Evolutionary conservation across 257 asterid genomes (phyloP).

Genomic region (Salvia splendens): DNA sequence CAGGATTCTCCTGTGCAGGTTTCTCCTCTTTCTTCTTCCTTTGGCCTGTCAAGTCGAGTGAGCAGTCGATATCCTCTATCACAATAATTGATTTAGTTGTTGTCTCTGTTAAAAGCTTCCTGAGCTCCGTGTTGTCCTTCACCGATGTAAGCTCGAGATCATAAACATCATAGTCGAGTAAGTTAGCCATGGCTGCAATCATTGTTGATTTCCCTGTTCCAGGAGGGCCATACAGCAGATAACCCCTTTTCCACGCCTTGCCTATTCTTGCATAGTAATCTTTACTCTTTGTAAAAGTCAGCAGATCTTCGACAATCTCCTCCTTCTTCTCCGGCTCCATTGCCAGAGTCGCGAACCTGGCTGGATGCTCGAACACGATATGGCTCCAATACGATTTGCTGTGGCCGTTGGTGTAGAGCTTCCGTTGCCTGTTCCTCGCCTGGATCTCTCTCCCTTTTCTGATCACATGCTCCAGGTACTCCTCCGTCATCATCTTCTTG

Average conservation of each 20-base stretch:
- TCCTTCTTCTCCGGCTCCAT: slow-evolving; percentile 39
- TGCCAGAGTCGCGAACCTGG: slow-evolving; percentile 40
- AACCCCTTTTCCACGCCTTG: slow-evolving; percentile 52
- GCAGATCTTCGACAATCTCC: slow-evolving; percentile 39
- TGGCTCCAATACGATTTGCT: slow-evolving; percentile 34
- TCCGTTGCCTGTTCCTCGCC: slow-evolving; percentile 36
- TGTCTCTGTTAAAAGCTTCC: slow-evolving; percentile 43
- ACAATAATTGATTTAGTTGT: slow-evolving; percentile 42
- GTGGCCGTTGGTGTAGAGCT: slow-evolving; percentile 39
- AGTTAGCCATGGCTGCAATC: slow-evolving; percentile 51
- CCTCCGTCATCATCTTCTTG: slow-evolving; percentile 37
- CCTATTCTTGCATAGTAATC: slow-evolving; percentile 47
- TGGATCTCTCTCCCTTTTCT: slow-evolving; percentile 38
- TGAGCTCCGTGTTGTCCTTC: slow-evolving; percentile 39
- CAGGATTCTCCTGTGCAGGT: slow-evolving; percentile 25
- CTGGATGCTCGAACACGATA: slow-evolving; percentile 44
- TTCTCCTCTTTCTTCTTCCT: slow-evolving; percentile 36
- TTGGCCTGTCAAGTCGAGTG: slow-evolving; percentile 38
- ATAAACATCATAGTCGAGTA: slow-evolving; percentile 39
- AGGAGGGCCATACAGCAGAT: slow-evolving; percentile 42
- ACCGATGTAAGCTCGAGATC: slow-evolving; percentile 49
- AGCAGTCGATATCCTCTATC: slow-evolving; percentile 51
- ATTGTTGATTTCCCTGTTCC: slow-evolving; percentile 49
- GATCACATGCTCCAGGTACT: slow-evolving; percentile 41
- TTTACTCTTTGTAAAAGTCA: slow-evolving; percentile 37